phyloP scores from a whole-genome alignment of 805 yeast species.

The Candida maltosa region DNA sequence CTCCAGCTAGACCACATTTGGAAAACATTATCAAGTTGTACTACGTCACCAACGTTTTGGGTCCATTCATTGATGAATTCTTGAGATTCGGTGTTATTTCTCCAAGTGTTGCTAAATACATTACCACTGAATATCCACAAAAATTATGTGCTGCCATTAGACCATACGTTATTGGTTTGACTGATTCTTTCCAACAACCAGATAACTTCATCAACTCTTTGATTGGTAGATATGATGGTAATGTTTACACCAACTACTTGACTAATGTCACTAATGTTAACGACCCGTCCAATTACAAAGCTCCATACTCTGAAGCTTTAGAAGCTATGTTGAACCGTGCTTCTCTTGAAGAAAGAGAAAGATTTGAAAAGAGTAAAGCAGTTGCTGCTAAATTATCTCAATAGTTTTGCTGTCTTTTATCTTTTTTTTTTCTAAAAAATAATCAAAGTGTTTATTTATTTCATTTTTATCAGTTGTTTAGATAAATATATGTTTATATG shows the following conservation, averaged over 20 bases:
- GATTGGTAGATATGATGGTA: constrained; percentile 77
- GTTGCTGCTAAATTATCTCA: constrained; percentile 7
- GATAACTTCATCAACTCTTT: constrained; percentile 82
- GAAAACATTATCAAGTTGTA: constrained; percentile 57
- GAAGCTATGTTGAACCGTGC: constrained; percentile 33
- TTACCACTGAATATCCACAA: constrained; percentile 20
- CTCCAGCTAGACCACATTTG: constrained; percentile 45
- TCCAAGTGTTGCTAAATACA: constrained; percentile 25
- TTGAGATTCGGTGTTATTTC: constrained; percentile 59
- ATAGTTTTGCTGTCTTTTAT: no score
- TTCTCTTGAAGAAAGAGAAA: constrained; percentile 29
- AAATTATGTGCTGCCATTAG: constrained; percentile 34
- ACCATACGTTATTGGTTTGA: constrained; percentile 68
- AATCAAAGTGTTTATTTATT: neutral
- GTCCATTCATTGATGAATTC: constrained; percentile 69
- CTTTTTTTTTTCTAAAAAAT: neutral
- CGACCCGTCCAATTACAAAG: constrained; percentile 53
- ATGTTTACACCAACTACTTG: constrained; percentile 78
- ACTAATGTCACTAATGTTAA: constrained; percentile 45
- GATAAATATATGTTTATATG: neutral
- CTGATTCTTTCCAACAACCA: constrained; percentile 80
- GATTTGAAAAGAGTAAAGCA: constrained; percentile 21
- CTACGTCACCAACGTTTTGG: constrained; percentile 53
- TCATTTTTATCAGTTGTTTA: neutral
- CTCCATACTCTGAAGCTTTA: constrained; percentile 50